Percentiles rank a stretch among this genome's conserved stretches.
Conservation (phyloP, 306 rosid genomes). For the Erythrophleum fordii region DNA sequence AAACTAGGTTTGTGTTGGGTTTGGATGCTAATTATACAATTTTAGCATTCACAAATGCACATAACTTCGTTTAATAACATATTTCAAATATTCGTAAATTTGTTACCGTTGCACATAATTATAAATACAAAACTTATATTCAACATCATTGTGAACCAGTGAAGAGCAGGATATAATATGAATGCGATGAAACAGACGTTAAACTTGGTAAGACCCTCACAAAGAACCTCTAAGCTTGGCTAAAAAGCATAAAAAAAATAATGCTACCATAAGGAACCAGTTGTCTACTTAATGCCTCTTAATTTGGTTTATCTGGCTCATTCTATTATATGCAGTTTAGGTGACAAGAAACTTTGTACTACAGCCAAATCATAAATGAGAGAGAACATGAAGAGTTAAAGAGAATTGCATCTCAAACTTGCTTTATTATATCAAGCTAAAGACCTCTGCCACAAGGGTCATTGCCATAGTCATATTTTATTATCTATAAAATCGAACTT, state of each 20-base stretch:
- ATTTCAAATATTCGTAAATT: not conserved
- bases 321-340: no score
- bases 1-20: not conserved
- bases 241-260: no score
- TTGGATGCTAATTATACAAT: not conserved
- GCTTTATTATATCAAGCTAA: slow-evolving; percentile 30
- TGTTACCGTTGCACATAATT: no score
- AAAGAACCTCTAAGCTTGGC: no score
- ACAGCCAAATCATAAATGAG: no score
- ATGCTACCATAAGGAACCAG: no score
- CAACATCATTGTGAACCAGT: not conserved
- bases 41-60: no score
- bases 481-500: slow-evolving; percentile 64
- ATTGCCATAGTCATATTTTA: slow-evolving; percentile 40
- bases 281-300: no score
- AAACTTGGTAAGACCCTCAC: no score
- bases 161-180: not conserved
- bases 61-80: no score
- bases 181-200: not conserved
- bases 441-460: slow-evolving; percentile 25
- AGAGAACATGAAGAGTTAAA: not conserved
- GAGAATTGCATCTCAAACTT: slow-evolving; percentile 27
- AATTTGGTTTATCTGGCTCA: no score
- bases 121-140: not conserved
- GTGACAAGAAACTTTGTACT: no score